These are phyloP conservation scores for Ilyonectria mors-panacis DNA, from an alignment of 2,329 filamentous ascomycete species.

Conservation along the genomic window DNA sequence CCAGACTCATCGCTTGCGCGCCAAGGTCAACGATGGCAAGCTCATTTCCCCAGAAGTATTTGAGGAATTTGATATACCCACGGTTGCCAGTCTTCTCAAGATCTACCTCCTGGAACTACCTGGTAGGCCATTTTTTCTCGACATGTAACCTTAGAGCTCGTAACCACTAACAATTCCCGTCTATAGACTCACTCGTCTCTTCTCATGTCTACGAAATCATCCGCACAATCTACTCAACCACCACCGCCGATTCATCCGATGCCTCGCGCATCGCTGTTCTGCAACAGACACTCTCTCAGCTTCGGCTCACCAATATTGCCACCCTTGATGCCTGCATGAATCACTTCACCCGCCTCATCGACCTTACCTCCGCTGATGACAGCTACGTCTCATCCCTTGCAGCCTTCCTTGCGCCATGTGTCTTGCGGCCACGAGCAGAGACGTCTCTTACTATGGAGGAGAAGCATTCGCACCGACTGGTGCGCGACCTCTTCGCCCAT, in stretches of 20 bases:
- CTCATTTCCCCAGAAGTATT: conserved; percentile 81
- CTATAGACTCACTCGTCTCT: conserved; percentile 92
- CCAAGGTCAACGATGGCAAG: conserved; percentile 89
- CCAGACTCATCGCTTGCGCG: conserved; percentile 87
- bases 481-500: conserved; percentile 92
- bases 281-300: conserved; percentile 94
- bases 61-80: conserved; percentile 92
- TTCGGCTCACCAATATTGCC: conserved; percentile 96
- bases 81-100: conserved; percentile 92
- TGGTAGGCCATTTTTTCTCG: conserved; percentile 68
- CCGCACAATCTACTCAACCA: conserved; percentile 93
- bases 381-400: conserved; percentile 83
- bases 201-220: conserved; percentile 99
- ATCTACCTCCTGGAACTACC: conserved; percentile 95
- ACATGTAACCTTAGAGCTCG: conserved; percentile 24
- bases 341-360: conserved; percentile 96
- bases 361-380: conserved; percentile 96
- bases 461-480: conserved; percentile 89
- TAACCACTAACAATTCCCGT: conserved; percentile 43
- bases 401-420: conserved; percentile 82
- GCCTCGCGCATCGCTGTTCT: conserved; percentile 88
- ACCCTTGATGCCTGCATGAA: conserved; percentile 99
- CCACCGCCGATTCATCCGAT: conserved; percentile 82
- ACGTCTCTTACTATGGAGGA: conserved; percentile 96
- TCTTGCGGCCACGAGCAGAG: conserved; percentile 88